Percentiles rank a stretch among this genome's conserved stretches.
These are phyloP conservation scores for Inonotus hispidus DNA, from an alignment of 1,284 basidiomycete genomes.

Conservation along the genomic window DNA sequence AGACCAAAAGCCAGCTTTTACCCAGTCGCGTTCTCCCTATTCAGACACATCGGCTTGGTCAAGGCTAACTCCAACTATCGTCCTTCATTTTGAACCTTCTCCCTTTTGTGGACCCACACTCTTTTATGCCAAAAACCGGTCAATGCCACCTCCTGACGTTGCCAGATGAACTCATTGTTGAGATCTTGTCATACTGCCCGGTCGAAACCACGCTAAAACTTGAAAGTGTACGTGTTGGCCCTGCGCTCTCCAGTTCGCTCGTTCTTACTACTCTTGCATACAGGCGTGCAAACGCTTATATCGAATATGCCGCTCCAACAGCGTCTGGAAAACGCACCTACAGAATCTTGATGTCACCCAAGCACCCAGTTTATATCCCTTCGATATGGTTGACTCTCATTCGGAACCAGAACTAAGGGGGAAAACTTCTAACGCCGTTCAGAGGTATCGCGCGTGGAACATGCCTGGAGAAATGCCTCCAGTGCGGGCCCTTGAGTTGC, in stretches of 20 bases:
- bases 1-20: neutral
- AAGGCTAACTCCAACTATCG: neutral
- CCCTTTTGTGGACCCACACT: neutral
- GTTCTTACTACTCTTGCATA: neutral
- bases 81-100: neutral
- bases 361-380: neutral
- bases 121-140: neutral
- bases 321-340: neutral
- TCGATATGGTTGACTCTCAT: neutral
- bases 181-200: slow-evolving; percentile 5
- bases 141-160: neutral
- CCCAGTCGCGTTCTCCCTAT: neutral
- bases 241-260: neutral
- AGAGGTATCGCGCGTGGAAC: neutral
- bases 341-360: neutral
- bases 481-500: neutral
- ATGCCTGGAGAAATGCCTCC: neutral
- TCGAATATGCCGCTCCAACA: neutral
- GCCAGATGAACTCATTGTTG: slow-evolving; percentile 5
- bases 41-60: neutral
- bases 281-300: neutral
- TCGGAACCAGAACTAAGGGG: neutral
- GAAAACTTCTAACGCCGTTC: neutral
- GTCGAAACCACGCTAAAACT: slow-evolving; percentile 1
- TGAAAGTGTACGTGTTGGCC: neutral